Evolutionary conservation across 1,284 basidiomycete species (phyloP), one percentile per base, ranked within the genome.

Genomic region (Apiotrichum mycotoxinovorans): DNA sequence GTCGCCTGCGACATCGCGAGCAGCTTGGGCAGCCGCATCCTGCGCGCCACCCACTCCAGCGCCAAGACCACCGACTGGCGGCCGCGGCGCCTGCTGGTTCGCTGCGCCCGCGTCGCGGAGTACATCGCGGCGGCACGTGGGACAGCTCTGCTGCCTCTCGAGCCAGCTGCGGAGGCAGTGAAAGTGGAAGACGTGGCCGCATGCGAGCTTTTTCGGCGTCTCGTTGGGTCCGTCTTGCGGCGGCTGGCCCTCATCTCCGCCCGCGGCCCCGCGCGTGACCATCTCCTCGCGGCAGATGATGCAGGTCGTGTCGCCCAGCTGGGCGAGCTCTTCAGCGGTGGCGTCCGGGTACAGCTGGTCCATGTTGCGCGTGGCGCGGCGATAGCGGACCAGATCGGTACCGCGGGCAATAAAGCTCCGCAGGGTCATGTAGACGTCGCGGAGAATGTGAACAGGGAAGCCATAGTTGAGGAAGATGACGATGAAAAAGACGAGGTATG

Each of bases 231-330:
- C 91, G 56, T 87, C 87, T 64, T 67, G 46, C 22, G 56, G 43
- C 22, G 51, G 47, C 47, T 47, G 30, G 15, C 14, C 25, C 38
- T 51, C 23, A 7, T 22, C 35, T 17, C 20, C 47, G 8, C n/a
- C 27, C n/a, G 17, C 44, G 41, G 52, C 23, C 22, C 57, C 73
- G 49, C 78, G 77, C 20, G 81, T 73, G 37, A 83, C 76, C 91
- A 99, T 94, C 72, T 98, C 95, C 77, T 98, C 95, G n/a, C 96
- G 84, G 71, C 96, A 98, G 66, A 98, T 98, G 70, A 98, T 98
- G 72, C 96, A 98, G 3, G 93, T 98, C 56, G 84, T 84, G 77
- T 98, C 96, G 50, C 84, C 87, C 81, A 88, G 85, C 11, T 81
- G 79, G 27, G 82, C 78, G 75, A 98, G 80, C 74, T 98, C 95